These are phyloP conservation scores for Trametes cubensis DNA, from an alignment of 768 basidiomycete species.

Conservation along the genomic window DNA sequence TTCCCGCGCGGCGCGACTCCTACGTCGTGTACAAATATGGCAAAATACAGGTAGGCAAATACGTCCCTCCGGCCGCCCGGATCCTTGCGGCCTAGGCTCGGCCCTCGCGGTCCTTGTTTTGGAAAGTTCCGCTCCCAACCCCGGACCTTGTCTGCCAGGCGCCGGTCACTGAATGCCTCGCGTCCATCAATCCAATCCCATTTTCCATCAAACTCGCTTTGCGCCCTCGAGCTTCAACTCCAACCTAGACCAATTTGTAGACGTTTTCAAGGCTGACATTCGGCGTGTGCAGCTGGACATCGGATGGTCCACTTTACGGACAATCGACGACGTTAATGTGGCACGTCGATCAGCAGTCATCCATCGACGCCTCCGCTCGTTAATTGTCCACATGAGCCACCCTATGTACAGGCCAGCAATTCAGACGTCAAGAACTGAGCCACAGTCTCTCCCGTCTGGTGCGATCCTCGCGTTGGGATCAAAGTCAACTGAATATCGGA, in stretches of 20 bases:
- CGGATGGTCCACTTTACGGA: neutral
- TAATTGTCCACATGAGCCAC: too few species aligned
- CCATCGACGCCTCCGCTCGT: neutral
- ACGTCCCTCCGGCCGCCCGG: conserved; percentile 3
- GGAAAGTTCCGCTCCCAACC: conserved; percentile 5
- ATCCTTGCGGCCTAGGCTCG: conserved; percentile 11
- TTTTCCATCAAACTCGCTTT: conserved; percentile 11
- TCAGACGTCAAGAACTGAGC: neutral
- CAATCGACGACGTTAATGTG: neutral
- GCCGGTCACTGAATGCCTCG: neutral
- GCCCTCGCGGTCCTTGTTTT: neutral
- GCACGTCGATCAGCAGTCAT: conserved; percentile 4
- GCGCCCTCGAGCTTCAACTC: neutral
- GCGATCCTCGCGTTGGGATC: neutral
- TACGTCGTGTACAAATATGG: conserved; percentile 13
- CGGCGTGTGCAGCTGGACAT: neutral
- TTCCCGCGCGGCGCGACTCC: neutral
- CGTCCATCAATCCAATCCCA: conserved; percentile 7
- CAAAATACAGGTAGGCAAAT: conserved; percentile 7
- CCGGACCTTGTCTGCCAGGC: conserved; percentile 5
- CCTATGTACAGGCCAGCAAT: neutral
- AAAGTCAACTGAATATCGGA: neutral
- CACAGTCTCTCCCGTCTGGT: neutral
- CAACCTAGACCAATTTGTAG: neutral
- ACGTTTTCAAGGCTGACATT: neutral